Conservation (phyloP, 148 eudicot genomes). For the Beta vulgaris region DNA sequence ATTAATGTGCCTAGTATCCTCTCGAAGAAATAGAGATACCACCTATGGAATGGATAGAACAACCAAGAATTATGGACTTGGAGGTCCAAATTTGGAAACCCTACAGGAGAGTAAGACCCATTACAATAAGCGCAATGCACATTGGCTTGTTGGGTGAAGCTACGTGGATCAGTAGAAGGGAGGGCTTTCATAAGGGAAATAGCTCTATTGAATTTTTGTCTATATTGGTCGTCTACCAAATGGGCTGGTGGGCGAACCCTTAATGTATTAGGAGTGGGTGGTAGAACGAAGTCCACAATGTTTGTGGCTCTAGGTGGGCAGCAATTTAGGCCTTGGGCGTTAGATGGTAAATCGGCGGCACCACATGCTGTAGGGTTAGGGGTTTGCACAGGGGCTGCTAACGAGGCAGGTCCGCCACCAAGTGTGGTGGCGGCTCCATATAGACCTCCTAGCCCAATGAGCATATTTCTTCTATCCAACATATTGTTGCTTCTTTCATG, state of each 20-base stretch:
- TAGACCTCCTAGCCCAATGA: too few relatives aligned
- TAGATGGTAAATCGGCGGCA: conserved; percentile 37
- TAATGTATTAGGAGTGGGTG: conserved; percentile 20
- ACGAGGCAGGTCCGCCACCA: conserved; percentile 19
- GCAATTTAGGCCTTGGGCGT: conserved; percentile 45
- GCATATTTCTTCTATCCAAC: not conserved
- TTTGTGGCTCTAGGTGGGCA: conserved; percentile 52
- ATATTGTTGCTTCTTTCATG: not conserved
- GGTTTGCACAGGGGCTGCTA: conserved; percentile 47
- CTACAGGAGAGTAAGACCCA: conserved; percentile 69
- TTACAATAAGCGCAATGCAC: conserved; percentile 85
- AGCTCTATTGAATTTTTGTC: conserved; percentile 49
- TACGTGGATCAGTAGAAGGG: conserved; percentile 62
- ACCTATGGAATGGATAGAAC: conserved; percentile 77
- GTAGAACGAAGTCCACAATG: conserved; percentile 42
- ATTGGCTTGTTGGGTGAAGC: conserved; percentile 67
- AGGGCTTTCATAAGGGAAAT: conserved; percentile 63
- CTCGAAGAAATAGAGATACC: conserved; percentile 69
- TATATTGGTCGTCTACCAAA: conserved; percentile 39
- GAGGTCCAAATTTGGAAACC: conserved; percentile 54
- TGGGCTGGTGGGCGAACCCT: conserved; percentile 72
- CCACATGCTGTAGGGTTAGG: conserved; percentile 55
- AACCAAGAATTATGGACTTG: conserved; percentile 79
- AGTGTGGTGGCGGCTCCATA: conserved; percentile 34
- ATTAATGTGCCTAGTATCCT: conserved; percentile 56